phyloP scores from a whole-genome alignment of 306 rosid species.

The Quercus berberidifolia region DNA sequence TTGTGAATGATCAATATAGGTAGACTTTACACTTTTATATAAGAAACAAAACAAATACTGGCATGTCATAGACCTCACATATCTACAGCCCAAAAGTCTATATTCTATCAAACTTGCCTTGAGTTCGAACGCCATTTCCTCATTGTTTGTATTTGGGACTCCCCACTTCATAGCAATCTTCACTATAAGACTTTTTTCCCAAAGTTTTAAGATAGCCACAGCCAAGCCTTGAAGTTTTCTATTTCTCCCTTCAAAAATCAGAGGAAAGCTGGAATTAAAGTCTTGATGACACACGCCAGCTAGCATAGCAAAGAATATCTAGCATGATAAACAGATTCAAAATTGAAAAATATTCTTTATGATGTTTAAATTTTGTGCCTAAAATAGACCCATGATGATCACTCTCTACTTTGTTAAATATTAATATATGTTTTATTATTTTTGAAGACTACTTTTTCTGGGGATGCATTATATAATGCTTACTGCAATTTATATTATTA shows the following conservation, averaged over 20 bases:
- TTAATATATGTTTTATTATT: neutral
- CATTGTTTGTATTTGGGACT: slow-evolving; percentile 63
- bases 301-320: neutral
- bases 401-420: neutral
- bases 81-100: slow-evolving; percentile 1
- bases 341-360: neutral
- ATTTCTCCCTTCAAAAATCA: slow-evolving; percentile 64
- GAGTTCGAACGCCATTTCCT: slow-evolving; percentile 69
- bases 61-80: slow-evolving; percentile 7
- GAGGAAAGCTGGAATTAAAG: slow-evolving; percentile 11
- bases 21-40: neutral
- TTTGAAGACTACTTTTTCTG: neutral
- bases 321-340: neutral
- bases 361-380: neutral
- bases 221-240: slow-evolving; percentile 85
- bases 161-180: slow-evolving; percentile 84
- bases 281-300: slow-evolving; percentile 9
- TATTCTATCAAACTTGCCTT: slow-evolving; percentile 57
- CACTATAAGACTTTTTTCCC: slow-evolving; percentile 77
- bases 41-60: neutral
- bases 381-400: neutral
- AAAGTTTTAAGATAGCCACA: slow-evolving; percentile 67
- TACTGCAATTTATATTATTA: neutral
- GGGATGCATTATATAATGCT: neutral
- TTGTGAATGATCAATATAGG: neutral